Percentiles rank a stretch among this genome's conserved stretches.
These are phyloP conservation scores for Yamadazyma membranifaciens DNA, from an alignment of 1,139 yeast species.

Conservation along the genomic window DNA sequence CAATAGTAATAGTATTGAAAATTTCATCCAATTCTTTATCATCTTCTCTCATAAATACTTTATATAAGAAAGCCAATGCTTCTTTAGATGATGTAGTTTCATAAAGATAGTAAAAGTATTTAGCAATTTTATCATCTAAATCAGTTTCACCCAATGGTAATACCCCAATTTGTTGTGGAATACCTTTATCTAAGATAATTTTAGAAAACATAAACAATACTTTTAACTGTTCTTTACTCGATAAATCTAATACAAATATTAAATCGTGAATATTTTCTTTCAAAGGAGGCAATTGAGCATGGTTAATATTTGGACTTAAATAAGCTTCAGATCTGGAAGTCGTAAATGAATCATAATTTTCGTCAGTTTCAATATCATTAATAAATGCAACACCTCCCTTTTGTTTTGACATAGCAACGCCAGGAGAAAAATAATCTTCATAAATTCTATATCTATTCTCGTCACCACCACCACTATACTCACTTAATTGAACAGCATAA, in stretches of 20 bases:
- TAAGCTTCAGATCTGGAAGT: constrained; percentile 42
- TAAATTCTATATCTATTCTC: constrained; percentile 39
- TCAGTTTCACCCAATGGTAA: constrained; percentile 53
- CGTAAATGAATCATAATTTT: constrained; percentile 47
- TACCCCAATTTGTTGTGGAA: constrained; percentile 81
- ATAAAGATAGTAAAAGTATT: constrained; percentile 33
- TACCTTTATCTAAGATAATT: constrained; percentile 52
- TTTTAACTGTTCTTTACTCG: constrained; percentile 46
- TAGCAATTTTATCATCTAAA: constrained; percentile 31
- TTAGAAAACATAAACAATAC: constrained; percentile 50
- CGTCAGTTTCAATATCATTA: constrained; percentile 72
- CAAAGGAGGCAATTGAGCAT: constrained; percentile 67
- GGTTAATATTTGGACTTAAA: constrained; percentile 28
- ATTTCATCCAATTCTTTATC: constrained; percentile 26
- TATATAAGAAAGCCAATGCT: constrained; percentile 42
- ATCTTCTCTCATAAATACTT: constrained; percentile 28
- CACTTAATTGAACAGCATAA: constrained; percentile 33
- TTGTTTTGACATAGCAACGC: constrained; percentile 15
- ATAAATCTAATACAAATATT: constrained; percentile 67
- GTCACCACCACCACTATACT: constrained; percentile 38
- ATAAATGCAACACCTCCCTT: constrained; percentile 61
- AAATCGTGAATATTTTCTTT: constrained; percentile 75
- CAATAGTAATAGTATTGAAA: constrained; percentile 21
- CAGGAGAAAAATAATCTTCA: constrained; percentile 30
- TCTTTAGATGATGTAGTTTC: constrained; percentile 32